Conservation (phyloP, 495 filamentous ascomycete genomes). For the Pseudoneurospora amorphoporcata region DNA sequence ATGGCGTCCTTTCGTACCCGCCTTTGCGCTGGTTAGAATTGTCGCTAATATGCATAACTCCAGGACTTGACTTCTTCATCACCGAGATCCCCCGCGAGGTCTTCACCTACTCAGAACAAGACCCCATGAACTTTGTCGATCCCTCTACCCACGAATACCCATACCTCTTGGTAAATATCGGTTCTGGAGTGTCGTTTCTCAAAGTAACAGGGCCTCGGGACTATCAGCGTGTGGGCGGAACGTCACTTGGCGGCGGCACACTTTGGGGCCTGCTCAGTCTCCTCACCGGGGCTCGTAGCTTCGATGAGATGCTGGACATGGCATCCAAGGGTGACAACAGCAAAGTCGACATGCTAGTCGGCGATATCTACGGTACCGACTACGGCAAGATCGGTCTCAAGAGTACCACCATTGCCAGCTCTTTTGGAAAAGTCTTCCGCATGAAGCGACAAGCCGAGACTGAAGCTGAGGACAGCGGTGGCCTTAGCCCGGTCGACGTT, state of each 20-base stretch:
- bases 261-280: conserved; percentile 90
- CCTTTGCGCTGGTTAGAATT: background rate
- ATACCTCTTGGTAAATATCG: conserved; percentile 96
- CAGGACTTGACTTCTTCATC: conserved; percentile 90
- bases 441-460: conserved; percentile 67
- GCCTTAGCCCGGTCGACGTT: conserved; percentile 43
- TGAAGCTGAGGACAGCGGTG: conserved; percentile 67
- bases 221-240: conserved; percentile 86
- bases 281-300: conserved; percentile 78
- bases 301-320: conserved; percentile 92
- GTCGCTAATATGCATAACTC: background rate
- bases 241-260: conserved; percentile 88
- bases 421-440: conserved; percentile 91
- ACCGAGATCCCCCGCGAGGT: conserved; percentile 93
- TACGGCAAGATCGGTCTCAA: conserved; percentile 93
- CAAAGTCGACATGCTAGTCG: conserved; percentile 92
- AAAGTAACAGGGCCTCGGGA: conserved; percentile 84
- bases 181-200: conserved; percentile 97
- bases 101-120: conserved; percentile 83
- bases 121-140: conserved; percentile 77
- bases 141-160: conserved; percentile 72
- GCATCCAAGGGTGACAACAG: conserved; percentile 89
- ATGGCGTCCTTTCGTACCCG: conserved; percentile 8
- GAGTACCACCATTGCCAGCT: conserved; percentile 85
- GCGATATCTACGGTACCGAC: conserved; percentile 94